Base-by-base conservation (phyloP, 805 yeast species). In the Babjeviella inositovora region DNA sequence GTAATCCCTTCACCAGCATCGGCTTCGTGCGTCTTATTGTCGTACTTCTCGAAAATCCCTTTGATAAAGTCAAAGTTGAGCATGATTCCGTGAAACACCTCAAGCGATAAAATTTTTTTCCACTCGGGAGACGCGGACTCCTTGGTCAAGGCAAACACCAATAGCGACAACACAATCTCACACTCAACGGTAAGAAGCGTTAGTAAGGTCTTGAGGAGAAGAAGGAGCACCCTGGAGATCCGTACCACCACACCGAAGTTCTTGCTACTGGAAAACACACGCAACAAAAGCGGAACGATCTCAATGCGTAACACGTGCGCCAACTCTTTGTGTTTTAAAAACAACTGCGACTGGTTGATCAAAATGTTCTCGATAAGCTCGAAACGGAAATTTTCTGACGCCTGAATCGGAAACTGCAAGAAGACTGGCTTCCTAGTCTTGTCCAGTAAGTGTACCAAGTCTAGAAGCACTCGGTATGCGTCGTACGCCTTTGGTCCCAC, bases 311-410 rank as follows among this genome's bases (percentile, higher is more conserved):
- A 46, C 8, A 84, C 45, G 32, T 59, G 68, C 1, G 70, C 70
- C 17, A 87, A 55, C 35, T 81, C 94, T 2, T 41, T 48, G 32
- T 74, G 82, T 3, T 42, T 25, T 10, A 57, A 42, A 38, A 87
- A 80, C 3, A 70, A 37, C 0, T 37, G 30, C 10, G 56, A 52
- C 37, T 82, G 82, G 38, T 70, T 71, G 8, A 70, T 58, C 15
- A 90, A 45, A 4, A 85, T 59, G 27, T 75, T 75, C 45, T 90
- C 97, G 12, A 90, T 43, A 14, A 87, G 60, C 39, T 87, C 98
- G 24, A 90, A 61, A 0, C 82, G 81, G 28, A 82, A 60, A 21
- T 69, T 61, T 44, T 74, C 65, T 21, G 77, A 57, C 16, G 75
- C 39, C 26, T 60, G 49, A 23, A 53, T 47, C 17, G n/a, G n/a